phyloP scores from a whole-genome alignment of 306 rosid species.

The Fragaria iinumae region DNA sequence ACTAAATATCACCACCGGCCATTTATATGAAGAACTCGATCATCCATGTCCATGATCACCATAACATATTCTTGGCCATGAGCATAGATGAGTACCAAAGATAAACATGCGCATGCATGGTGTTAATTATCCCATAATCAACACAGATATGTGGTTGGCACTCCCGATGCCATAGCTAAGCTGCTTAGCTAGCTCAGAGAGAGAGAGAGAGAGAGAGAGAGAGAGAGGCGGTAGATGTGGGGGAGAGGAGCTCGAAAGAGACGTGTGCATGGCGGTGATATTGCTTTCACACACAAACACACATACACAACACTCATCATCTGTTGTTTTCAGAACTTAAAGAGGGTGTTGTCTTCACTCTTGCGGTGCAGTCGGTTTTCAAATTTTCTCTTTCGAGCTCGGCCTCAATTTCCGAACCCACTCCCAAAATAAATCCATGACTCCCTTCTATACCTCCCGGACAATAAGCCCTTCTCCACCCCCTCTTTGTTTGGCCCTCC shows the following conservation, averaged over 20 bases:
- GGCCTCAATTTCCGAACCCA: slow-evolving; percentile 62
- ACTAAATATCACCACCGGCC: background rate
- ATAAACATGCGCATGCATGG: slow-evolving; percentile 28
- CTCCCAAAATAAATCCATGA: slow-evolving; percentile 15
- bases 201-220: slow-evolving; percentile 24
- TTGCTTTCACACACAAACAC: slow-evolving; percentile 66
- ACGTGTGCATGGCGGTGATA: slow-evolving; percentile 99
- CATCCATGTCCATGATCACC: background rate
- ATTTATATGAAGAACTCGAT: background rate
- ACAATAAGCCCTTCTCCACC: slow-evolving; percentile 24
- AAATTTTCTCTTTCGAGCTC: background rate
- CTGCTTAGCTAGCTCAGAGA: slow-evolving; percentile 2
- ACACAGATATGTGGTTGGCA: slow-evolving; percentile 42
- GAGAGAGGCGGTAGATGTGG: slow-evolving; percentile 92
- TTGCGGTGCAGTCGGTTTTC: slow-evolving; percentile 1
- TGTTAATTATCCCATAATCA: slow-evolving; percentile 10
- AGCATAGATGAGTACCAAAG: background rate
- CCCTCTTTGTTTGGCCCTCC: background rate
- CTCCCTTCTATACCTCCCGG: slow-evolving; percentile 30
- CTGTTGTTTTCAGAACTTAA: slow-evolving; percentile 67
- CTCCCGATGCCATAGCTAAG: slow-evolving; percentile 52
- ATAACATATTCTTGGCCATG: background rate
- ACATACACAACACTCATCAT: slow-evolving; percentile 53
- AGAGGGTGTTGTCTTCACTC: slow-evolving; percentile 67
- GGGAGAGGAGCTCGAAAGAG: slow-evolving; percentile 99